Percentiles rank a stretch among this genome's conserved stretches.
These are phyloP conservation scores for Porcisia hertigi DNA, from an alignment of 208 protist genomes.

Conservation along the genomic window DNA sequence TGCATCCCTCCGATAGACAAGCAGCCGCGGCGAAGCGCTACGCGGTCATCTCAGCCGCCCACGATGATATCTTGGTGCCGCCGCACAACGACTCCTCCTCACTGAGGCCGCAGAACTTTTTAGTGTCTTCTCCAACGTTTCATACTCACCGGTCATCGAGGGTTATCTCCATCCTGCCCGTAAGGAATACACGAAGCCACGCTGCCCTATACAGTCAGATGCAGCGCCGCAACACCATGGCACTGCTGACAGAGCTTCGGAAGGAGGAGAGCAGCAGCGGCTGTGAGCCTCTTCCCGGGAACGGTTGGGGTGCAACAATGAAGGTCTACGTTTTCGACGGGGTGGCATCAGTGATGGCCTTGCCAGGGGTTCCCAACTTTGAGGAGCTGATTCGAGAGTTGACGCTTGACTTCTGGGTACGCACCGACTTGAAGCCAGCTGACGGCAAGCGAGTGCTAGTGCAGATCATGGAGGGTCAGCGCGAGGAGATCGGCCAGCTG, in stretches of 20 bases:
- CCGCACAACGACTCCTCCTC: constrained; percentile 61
- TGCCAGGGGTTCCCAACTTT: constrained; percentile 85
- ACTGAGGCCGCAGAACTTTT: constrained; percentile 57
- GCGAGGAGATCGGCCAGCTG: constrained; percentile 74
- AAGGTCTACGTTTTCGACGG: constrained; percentile 75
- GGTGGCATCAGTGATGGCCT: constrained; percentile 65
- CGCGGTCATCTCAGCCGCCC: constrained; percentile 70
- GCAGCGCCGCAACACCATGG: constrained; percentile 61
- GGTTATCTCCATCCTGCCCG: constrained; percentile 19
- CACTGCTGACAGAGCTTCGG: constrained; percentile 47
- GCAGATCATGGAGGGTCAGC: constrained; percentile 85
- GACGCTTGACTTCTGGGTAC: constrained; percentile 87
- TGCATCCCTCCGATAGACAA: constrained; percentile 26
- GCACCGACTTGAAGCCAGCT: constrained; percentile 51
- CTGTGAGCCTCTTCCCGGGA: constrained; percentile 59
- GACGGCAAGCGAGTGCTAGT: constrained; percentile 67
- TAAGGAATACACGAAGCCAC: constrained; percentile 45
- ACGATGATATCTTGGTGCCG: constrained; percentile 63
- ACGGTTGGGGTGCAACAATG: constrained; percentile 77
- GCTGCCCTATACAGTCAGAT: constrained; percentile 54
- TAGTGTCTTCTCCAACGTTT: constrained; percentile 32
- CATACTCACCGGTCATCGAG: constrained; percentile 17
- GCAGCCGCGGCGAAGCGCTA: constrained; percentile 48
- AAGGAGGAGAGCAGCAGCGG: constrained; percentile 9
- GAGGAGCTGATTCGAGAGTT: constrained; percentile 83